phyloP scores from a whole-genome alignment of 441 rosid species.

The Arabidopsis lyrata region DNA sequence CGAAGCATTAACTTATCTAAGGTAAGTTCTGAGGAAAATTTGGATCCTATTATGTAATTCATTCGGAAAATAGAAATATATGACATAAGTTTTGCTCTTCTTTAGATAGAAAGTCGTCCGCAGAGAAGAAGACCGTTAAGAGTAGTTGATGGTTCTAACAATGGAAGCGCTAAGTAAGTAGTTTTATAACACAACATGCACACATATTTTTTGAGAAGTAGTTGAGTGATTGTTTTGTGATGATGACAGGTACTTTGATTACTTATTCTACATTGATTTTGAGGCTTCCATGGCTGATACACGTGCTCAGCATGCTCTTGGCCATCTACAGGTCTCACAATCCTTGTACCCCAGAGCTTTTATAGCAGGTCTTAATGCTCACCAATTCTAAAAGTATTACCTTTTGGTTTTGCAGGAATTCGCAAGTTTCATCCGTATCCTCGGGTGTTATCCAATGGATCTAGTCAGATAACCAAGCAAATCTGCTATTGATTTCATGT shows the following conservation, averaged over 20 bases:
- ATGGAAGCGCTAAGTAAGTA: slow-evolving; percentile 83
- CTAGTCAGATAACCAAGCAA: slow-evolving; percentile 25
- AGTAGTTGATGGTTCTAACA: slow-evolving; percentile 80
- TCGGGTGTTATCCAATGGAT: slow-evolving; percentile 83
- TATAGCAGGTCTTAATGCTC: neutral
- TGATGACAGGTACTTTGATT: slow-evolving; percentile 82
- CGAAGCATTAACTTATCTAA: slow-evolving; percentile 81
- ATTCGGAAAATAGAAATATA: neutral
- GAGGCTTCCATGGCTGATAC: slow-evolving; percentile 97
- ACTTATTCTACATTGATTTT: slow-evolving; percentile 87
- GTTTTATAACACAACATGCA: slow-evolving; percentile 5
- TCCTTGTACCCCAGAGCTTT: slow-evolving; percentile 1
- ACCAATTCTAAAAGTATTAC: slow-evolving; percentile 11
- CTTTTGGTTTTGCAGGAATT: slow-evolving; percentile 67
- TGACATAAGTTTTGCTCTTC: neutral
- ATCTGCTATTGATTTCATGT: slow-evolving; percentile 16
- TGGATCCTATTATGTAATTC: slow-evolving; percentile 1
- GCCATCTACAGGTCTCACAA: slow-evolving; percentile 74
- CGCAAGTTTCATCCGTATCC: slow-evolving; percentile 73
- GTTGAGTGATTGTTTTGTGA: slow-evolving; percentile 33
- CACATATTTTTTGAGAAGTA: neutral
- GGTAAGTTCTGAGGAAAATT: slow-evolving; percentile 47
- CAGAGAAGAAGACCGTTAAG: slow-evolving; percentile 72
- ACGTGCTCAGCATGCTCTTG: slow-evolving; percentile 81
- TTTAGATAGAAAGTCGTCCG: slow-evolving; percentile 92